These are phyloP conservation scores for Diaporthe humulicola DNA, from an alignment of 2,329 filamentous ascomycete species.

Conservation along the genomic window DNA sequence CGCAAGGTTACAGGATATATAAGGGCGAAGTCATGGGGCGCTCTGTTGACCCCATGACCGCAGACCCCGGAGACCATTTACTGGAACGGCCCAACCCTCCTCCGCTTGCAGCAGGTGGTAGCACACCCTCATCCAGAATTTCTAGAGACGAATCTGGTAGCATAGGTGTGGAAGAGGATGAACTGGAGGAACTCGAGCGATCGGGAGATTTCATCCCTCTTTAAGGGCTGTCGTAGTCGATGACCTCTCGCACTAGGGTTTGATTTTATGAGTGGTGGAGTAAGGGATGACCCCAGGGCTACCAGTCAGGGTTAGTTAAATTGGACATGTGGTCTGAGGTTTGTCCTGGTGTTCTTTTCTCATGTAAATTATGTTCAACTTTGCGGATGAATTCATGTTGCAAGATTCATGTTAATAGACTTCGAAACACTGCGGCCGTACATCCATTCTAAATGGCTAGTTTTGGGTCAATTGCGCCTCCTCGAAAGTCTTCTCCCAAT, in stretches of 20 bases:
- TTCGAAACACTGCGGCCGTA: not conserved
- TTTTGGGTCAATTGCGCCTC: slow-evolving; percentile 9
- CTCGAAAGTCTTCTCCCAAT: slow-evolving; percentile 32
- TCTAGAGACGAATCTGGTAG: not conserved
- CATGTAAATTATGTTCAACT: too few relatives aligned
- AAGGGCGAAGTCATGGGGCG: not conserved
- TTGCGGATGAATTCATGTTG: not conserved
- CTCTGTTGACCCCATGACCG: not conserved
- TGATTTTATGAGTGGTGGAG: not conserved
- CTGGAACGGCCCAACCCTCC: not conserved
- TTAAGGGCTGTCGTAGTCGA: not conserved
- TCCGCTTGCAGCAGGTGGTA: not conserved
- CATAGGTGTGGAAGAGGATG: not conserved
- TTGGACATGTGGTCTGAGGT: not conserved
- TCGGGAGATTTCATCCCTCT: not conserved
- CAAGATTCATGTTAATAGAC: not conserved
- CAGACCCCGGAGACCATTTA: not conserved
- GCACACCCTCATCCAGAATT: not conserved
- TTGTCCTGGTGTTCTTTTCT: not conserved
- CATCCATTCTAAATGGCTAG: not conserved
- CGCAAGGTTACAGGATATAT: not conserved
- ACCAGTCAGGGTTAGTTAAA: not conserved
- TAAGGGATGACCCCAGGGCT: not conserved
- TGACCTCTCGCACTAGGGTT: not conserved
- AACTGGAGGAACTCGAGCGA: not conserved